phyloP scores from a whole-genome alignment of 805 yeast species.

The Lipomyces spencermartinsiae region DNA sequence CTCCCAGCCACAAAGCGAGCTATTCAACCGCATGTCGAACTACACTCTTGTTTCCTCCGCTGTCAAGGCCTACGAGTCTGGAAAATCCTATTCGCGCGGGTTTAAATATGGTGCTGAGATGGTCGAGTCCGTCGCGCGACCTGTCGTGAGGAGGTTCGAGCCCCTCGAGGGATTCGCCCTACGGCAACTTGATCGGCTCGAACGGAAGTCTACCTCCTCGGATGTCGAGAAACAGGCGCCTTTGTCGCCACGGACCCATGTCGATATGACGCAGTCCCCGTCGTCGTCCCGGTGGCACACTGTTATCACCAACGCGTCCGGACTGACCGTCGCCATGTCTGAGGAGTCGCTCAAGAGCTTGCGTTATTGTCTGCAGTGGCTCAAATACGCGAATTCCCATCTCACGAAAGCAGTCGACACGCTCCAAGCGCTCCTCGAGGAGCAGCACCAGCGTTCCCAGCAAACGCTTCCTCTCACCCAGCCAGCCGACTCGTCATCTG shows the following conservation, averaged over 20 bases:
- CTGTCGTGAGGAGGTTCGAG: slow-evolving; percentile 53
- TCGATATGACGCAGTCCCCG: slow-evolving; percentile 8
- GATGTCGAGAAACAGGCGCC: slow-evolving; percentile 8
- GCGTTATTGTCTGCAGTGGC: slow-evolving; percentile 77
- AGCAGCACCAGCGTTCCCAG: slow-evolving; percentile 44
- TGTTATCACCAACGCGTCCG: slow-evolving; percentile 41
- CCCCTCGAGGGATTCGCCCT: slow-evolving; percentile 44
- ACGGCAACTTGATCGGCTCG: slow-evolving; percentile 41
- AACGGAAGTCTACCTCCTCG: slow-evolving; percentile 23
- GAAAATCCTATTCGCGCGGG: slow-evolving; percentile 52
- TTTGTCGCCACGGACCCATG: not conserved
- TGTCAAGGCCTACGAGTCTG: slow-evolving; percentile 46
- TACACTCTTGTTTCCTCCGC: slow-evolving; percentile 44
- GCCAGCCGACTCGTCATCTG: slow-evolving; percentile 36
- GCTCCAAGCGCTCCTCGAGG: slow-evolving; percentile 61
- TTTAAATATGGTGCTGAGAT: slow-evolving; percentile 67
- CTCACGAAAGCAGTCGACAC: slow-evolving; percentile 68
- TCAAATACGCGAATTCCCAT: slow-evolving; percentile 81
- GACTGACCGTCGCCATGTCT: slow-evolving; percentile 53
- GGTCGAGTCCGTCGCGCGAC: slow-evolving; percentile 58
- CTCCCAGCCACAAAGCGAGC: slow-evolving; percentile 22
- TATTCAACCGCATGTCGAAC: slow-evolving; percentile 38
- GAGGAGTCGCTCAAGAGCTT: slow-evolving; percentile 77
- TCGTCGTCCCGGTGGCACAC: slow-evolving; percentile 25
- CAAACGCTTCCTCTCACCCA: slow-evolving; percentile 35